Evolutionary conservation across 139 green algal species (phyloP).

Genomic region (Mesotaenium endlicherianum): DNA sequence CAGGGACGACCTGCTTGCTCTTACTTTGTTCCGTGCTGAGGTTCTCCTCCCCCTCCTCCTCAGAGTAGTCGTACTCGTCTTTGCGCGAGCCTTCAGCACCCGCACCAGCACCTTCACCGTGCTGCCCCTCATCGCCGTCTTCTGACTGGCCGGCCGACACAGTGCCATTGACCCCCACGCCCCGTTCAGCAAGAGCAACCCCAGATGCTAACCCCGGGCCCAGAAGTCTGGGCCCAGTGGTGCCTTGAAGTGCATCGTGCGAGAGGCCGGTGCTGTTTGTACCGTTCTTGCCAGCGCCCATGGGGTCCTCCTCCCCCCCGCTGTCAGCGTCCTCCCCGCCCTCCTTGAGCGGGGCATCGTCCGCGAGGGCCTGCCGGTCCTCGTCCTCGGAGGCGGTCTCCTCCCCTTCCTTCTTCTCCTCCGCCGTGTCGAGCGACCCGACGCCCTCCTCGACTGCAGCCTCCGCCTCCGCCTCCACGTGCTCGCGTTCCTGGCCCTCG

Average conservation of each 20-base stretch:
- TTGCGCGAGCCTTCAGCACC: not conserved
- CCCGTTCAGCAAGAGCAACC: too few relatives aligned
- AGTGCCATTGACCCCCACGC: not conserved
- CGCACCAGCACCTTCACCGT: not conserved
- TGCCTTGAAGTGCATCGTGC: too few relatives aligned
- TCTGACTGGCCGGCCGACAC: not conserved
- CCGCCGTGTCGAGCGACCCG: not conserved
- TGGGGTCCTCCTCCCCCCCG: not conserved
- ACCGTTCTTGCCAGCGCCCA: not conserved
- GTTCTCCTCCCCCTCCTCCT: not conserved
- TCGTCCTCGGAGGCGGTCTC: too few relatives aligned
- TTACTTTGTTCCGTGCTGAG: too few relatives aligned
- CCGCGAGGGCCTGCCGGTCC: too few relatives aligned
- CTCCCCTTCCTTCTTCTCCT: not conserved
- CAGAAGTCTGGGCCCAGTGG: too few relatives aligned
- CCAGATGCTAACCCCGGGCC: too few relatives aligned
- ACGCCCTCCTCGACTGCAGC: not conserved
- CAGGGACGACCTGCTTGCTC: too few relatives aligned
- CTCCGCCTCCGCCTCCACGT: not conserved
- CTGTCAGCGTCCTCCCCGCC: not conserved
- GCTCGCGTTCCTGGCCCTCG: too few relatives aligned
- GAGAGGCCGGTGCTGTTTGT: not conserved
- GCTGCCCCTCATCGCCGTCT: not conserved
- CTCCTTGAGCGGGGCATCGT: too few relatives aligned
- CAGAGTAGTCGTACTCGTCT: too few relatives aligned